Evolutionary conservation across 768 basidiomycete species (phyloP).

Genomic region (Naganishia randhawae): DNA sequence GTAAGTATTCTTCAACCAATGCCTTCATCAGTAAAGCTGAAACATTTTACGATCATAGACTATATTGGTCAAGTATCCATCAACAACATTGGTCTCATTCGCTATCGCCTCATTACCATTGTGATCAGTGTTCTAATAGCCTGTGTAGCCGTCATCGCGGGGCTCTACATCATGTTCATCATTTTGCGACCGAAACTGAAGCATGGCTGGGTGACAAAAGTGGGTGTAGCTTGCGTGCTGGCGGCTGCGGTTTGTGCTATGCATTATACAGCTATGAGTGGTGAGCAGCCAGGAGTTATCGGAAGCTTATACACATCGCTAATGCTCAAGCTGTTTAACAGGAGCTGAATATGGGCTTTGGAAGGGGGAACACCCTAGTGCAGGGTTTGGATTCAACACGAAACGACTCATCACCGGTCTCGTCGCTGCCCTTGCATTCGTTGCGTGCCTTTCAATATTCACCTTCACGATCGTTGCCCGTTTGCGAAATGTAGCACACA

Average conservation of each 20-base stretch:
- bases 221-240: constrained; percentile 45
- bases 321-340: background rate
- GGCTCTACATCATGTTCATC: constrained; percentile 52
- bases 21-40: background rate
- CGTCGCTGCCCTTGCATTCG: constrained; percentile 46
- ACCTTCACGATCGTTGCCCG: constrained; percentile 44
- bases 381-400: constrained; percentile 26
- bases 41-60: constrained; percentile 29
- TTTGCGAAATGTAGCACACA: constrained; percentile 32
- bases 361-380: constrained; percentile 7
- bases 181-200: constrained; percentile 51
- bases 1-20: constrained; percentile 35
- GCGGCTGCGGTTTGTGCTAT: constrained; percentile 47
- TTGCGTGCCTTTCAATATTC: constrained; percentile 45
- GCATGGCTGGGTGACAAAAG: constrained; percentile 47
- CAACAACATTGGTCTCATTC: constrained; percentile 46
- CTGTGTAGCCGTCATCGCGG: constrained; percentile 45
- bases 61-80: constrained; percentile 52
- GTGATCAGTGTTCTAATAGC: constrained; percentile 50
- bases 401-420: constrained; percentile 47
- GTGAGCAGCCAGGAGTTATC: constrained; percentile 31
- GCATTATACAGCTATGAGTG: constrained; percentile 43
- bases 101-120: constrained; percentile 42
- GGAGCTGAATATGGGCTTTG: constrained; percentile 21
- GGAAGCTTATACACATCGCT: background rate